Base-by-base conservation (phyloP, 2,329 filamentous ascomycete species). In the Aspergillus tamarii region DNA sequence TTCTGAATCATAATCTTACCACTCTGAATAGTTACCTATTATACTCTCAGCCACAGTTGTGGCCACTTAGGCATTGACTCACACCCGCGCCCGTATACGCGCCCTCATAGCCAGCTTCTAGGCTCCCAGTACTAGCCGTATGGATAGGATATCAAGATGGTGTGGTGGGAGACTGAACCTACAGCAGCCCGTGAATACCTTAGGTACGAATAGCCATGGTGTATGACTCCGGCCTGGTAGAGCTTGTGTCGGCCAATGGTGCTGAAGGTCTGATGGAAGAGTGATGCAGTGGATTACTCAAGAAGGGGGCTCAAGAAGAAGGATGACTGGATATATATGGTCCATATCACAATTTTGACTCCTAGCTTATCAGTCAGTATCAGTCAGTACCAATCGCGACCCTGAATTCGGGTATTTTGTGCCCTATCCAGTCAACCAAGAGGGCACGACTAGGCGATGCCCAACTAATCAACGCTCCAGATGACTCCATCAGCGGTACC, bases 11-110 rank as follows among this genome's bases (percentile, higher is more conserved):
- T 53, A n/a, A 36, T 50, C 14, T 19, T 19, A 50, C 26, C 46
- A 30, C 26, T n/a, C 14, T 54, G 28, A 36, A 21, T 23, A 36
- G 52, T 36, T 14, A n/a, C n/a, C n/a, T 54, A 10, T 14, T 8
- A 21, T 12, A n/a, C 32, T 39, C n/a, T 26, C 32, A 39, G 32
- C 30, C 34, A 55, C 34, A 5, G 36, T 39, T 23, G 52, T 55
- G 52, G 52, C 52, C 10, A 55, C 28, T 55, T 55, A 55, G 50
- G 50, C 50, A 54, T 19, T 54, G 50, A 54, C 28, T 54, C 50
- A 36, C 28, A 55, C n/a, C 32, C 10, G 32, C 32, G 52, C 52
- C 34, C 52, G 52, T 39, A 55, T 52, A n/a, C 11, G 32, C 32
- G 32, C 52, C 52, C 14, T 55, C 32, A 39, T n/a, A 19, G 52